Conservation (phyloP, 768 basidiomycete genomes). For the Pulveroboletus frians region DNA sequence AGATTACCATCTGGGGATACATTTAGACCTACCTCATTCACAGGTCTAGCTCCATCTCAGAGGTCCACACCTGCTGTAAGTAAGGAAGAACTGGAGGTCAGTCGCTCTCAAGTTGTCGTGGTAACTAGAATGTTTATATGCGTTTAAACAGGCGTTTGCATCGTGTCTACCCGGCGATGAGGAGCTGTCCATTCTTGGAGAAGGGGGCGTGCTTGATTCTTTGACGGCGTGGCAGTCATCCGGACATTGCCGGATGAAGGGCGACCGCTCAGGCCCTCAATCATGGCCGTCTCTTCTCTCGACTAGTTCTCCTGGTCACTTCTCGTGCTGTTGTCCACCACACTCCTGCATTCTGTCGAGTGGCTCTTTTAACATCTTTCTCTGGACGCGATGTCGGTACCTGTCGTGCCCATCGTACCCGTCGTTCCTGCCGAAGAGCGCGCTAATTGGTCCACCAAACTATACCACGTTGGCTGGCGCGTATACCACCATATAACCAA, state of each 20-base stretch:
- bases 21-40: not conserved
- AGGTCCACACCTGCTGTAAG: not conserved
- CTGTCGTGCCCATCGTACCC: not conserved
- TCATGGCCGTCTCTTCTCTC: too few species aligned
- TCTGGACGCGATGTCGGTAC: slow-evolving; percentile 11
- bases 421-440: not conserved
- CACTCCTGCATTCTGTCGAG: not conserved
- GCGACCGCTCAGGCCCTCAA: too few species aligned
- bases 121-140: not conserved
- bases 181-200: slow-evolving; percentile 31
- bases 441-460: slow-evolving; percentile 16
- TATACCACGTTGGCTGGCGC: slow-evolving; percentile 23
- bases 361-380: not conserved
- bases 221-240: not conserved
- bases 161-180: slow-evolving; percentile 35
- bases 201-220: slow-evolving; percentile 26
- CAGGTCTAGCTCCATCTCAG: not conserved
- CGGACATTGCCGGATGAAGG: not conserved
- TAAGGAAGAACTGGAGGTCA: slow-evolving; percentile 23
- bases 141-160: slow-evolving; percentile 28
- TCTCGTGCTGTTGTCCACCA: slow-evolving; percentile 1
- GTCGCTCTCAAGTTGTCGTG: not conserved
- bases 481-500: slow-evolving; percentile 49
- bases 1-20: not conserved
- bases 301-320: not conserved